Evolutionary conservation across 345 rosid species (phyloP), one percentile per base, ranked within the genome.

Genomic region (Eucalyptus pauciflora): DNA sequence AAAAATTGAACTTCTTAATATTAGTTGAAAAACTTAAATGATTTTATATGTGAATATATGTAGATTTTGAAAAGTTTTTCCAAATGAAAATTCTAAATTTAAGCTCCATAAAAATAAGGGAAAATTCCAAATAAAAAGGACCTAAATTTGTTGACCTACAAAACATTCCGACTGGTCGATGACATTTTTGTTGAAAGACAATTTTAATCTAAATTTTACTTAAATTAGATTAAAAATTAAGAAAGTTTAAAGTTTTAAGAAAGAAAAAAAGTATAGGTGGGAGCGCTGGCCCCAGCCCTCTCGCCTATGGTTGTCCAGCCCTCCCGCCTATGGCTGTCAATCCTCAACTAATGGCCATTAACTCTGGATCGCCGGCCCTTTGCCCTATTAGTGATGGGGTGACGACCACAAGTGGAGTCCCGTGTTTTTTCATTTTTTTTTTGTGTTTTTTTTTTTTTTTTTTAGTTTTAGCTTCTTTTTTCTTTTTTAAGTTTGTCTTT

Each of bases 151-250:
- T 0, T 7, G 0, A 51, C 54, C 22, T 17, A 51, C 54, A 7
- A 7, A 51, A 51, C 4, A 6, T 6, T 51, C 0, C 2, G 0
- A 6, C 2, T 3, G 0, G 54, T 51, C 1, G 0, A 51, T 51
- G 54, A 51, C 54, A 51, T 51, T 51, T 51, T 51, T 7, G 54
- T 51, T 15, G 8, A 20, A 54, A 8, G 60, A 54, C 11, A 54
- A 54, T 20, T 54, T 8, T 22, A 54, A 54, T 8, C 27, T 54
- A 54, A 8, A 8, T 54, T 54, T 54, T 54, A 54, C 25, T 22
- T 54, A 22, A 22, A 54, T 0, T 54, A 54, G 27, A 22, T 22
- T 22, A 54, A 8, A 54, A 54, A 20, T 22, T 22, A 22, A 54
- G 60, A 51, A 54, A 54, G 5, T 54, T 54, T 3, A 8, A 54